Percentiles rank a stretch among this genome's conserved stretches.
phyloP scores from a whole-genome alignment of 345 rosid species.

The Mangifera indica region DNA sequence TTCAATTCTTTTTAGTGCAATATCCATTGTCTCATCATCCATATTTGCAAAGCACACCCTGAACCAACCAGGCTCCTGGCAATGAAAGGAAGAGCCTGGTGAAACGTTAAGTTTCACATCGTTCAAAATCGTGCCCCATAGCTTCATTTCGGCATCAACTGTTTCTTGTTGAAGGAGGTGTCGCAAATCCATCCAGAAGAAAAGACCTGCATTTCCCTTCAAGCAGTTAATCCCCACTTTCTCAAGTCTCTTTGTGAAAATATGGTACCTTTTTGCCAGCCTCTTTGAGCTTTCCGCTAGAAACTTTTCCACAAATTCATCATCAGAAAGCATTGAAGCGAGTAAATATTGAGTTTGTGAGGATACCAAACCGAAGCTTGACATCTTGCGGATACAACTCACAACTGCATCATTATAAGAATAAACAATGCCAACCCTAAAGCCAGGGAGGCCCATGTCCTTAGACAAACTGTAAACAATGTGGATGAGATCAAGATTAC shows the following conservation, averaged over 20 bases:
- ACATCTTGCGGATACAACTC: conserved; percentile 69
- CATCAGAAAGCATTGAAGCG: conserved; percentile 71
- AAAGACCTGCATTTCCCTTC: conserved; percentile 63
- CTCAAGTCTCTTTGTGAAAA: conserved; percentile 47
- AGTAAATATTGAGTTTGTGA: conserved; percentile 69
- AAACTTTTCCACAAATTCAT: conserved; percentile 48
- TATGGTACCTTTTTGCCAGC: conserved; percentile 41
- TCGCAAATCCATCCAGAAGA: conserved; percentile 79
- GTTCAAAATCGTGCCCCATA: conserved; percentile 63
- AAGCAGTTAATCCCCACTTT: conserved; percentile 51
- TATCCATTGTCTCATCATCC: conserved; percentile 57
- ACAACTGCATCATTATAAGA: conserved; percentile 71
- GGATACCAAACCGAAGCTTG: conserved; percentile 83
- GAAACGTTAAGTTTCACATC: conserved; percentile 80
- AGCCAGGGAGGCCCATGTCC: conserved; percentile 90
- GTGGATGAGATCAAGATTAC: conserved; percentile 62
- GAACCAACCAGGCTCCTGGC: conserved; percentile 83
- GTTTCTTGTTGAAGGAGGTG: conserved; percentile 50
- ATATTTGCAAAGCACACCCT: conserved; percentile 89
- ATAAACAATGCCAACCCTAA: conserved; percentile 75
- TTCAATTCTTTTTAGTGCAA: conserved; percentile 57
- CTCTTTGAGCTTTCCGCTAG: conserved; percentile 55
- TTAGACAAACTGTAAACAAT: conserved; percentile 80
- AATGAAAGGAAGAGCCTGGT: conserved; percentile 72
- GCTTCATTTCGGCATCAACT: conserved; percentile 44